A percentile compares a stretch with the other conserved stretches of the same genome.
Conservation (phyloP, 495 filamentous ascomycete species). For the Penicillium canariense region DNA sequence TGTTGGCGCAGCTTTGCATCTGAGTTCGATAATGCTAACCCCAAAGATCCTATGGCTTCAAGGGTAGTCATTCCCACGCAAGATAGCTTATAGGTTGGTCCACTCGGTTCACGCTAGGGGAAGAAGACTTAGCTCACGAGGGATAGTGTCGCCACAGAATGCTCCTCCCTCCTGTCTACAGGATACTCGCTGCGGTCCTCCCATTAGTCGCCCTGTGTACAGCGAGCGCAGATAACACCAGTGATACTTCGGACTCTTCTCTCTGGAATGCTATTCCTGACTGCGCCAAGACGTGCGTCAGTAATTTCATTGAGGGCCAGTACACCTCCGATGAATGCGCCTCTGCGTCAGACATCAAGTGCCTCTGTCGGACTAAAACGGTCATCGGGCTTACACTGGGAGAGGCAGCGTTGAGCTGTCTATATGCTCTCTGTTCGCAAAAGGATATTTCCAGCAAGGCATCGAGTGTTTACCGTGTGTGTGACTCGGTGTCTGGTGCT, state of each 20-base stretch:
- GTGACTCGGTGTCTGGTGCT: slow-evolving; percentile 50
- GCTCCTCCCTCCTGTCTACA: slow-evolving; percentile 28
- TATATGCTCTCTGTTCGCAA: slow-evolving; percentile 44
- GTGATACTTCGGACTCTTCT: slow-evolving; percentile 19
- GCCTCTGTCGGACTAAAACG: slow-evolving; percentile 61
- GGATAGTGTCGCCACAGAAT: slow-evolving; percentile 32
- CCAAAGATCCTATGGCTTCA: slow-evolving; percentile 19
- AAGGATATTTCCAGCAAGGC: slow-evolving; percentile 15
- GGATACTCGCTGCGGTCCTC: slow-evolving; percentile 29
- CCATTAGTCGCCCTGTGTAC: slow-evolving; percentile 18
- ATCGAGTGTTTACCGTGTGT: slow-evolving; percentile 56
- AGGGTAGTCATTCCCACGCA: slow-evolving; percentile 28
- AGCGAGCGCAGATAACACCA: slow-evolving; percentile 10
- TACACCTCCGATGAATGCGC: slow-evolving; percentile 47
- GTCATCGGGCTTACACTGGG: slow-evolving; percentile 64
- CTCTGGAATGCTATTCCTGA: slow-evolving; percentile 50
- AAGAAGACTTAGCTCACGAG: background rate
- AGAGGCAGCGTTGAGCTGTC: slow-evolving; percentile 64
- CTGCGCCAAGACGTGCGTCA: slow-evolving; percentile 63
- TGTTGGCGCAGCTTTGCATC: background rate
- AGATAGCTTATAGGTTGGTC: slow-evolving; percentile 22
- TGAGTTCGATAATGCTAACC: slow-evolving; percentile 28
- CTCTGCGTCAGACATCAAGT: slow-evolving; percentile 53
- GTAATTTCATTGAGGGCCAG: slow-evolving; percentile 58
- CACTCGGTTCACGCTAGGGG: background rate